Percentiles rank a stretch among this genome's conserved stretches.
Conservation (phyloP, 1,139 yeast genomes). For the Kodamaea sp. region DNA sequence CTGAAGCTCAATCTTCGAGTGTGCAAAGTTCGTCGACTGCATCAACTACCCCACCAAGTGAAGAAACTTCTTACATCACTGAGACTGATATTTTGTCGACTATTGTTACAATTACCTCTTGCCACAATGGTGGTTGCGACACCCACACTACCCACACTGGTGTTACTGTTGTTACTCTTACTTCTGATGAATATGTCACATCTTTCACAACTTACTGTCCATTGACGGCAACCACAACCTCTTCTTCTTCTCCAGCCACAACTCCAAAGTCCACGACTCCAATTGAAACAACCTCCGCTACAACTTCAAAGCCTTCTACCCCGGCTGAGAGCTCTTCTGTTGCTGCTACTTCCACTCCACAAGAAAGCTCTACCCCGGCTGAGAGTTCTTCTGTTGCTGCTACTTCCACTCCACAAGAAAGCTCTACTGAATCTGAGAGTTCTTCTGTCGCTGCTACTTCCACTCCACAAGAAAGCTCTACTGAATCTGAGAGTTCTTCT, state of each 20-base stretch:
- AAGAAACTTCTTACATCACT: constrained; percentile 4
- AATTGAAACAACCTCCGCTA: constrained; percentile 1
- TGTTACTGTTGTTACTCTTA: constrained; percentile 11
- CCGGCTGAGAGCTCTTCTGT: no score
- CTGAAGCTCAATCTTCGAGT: constrained; percentile 1
- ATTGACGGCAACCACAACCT: constrained; percentile 6
- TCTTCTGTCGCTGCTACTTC: background rate
- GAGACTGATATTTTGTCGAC: constrained; percentile 13
- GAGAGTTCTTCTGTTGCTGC: no score
- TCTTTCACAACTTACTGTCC: constrained; percentile 15
- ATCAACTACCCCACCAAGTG: background rate
- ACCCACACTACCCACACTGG: constrained; percentile 13
- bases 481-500: no score
- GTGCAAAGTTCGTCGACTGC: constrained; percentile 10
- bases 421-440: no score
- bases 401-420: no score
- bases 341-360: no score
- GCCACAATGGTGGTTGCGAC: constrained; percentile 18
- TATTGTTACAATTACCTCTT: constrained; percentile 20
- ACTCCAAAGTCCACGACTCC: background rate
- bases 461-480: no score
- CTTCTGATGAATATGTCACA: constrained; percentile 9
- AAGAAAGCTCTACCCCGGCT: no score
- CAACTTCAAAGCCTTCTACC: background rate
- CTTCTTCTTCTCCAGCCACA: constrained; percentile 1